Evolutionary conservation across 108 stramenopile species (phyloP).

Genomic region (Phaeodactylum tricornutum): DNA sequence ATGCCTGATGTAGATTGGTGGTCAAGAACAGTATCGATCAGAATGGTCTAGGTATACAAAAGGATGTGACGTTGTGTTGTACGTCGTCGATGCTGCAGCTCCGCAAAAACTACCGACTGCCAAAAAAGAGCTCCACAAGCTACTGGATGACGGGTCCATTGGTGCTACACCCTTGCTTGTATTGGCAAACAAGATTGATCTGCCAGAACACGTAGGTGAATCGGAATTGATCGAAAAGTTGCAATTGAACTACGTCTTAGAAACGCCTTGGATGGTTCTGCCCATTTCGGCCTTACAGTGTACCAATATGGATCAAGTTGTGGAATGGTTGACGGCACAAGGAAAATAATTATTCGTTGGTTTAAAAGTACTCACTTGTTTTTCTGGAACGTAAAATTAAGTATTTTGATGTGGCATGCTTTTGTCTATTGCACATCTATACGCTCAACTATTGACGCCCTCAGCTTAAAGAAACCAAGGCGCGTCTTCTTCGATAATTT

Average conservation of each 20-base stretch:
- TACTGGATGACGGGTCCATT: constrained; percentile 85
- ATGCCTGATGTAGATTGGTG: too few relatives aligned
- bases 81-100: constrained; percentile 90
- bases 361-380: not conserved
- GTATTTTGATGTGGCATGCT: too few relatives aligned
- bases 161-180: constrained; percentile 85
- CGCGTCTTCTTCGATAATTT: constrained; percentile 54
- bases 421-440: not conserved
- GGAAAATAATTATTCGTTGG: constrained; percentile 37
- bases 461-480: constrained; percentile 65
- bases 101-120: constrained; percentile 80
- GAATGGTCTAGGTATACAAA: constrained; percentile 93
- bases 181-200: constrained; percentile 94
- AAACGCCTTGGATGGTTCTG: constrained; percentile 94
- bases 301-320: constrained; percentile 90
- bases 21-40: constrained; percentile 85
- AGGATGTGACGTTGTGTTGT: constrained; percentile 93
- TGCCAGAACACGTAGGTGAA: constrained; percentile 79
- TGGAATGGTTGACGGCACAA: constrained; percentile 91
- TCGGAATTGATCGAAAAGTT: constrained; percentile 80
- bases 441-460: not conserved
- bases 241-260: constrained; percentile 92
- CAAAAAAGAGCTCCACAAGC: constrained; percentile 89
- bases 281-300: constrained; percentile 83
- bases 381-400: not conserved